Evolutionary conservation across 768 basidiomycete species (phyloP).

Genomic region (Tulasnella sp.): DNA sequence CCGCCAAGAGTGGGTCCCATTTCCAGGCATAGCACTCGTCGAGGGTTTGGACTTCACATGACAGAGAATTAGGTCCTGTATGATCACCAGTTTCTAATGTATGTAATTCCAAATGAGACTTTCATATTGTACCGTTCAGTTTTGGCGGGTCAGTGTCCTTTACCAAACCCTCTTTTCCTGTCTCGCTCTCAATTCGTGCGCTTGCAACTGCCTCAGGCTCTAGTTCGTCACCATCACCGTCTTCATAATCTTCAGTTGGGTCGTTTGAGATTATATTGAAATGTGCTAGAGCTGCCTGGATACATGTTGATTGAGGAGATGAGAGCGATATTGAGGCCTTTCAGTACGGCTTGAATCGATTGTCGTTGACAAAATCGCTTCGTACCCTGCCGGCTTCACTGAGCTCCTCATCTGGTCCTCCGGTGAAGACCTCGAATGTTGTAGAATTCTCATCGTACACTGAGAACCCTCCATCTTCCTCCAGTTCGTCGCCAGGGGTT

Average conservation of each 20-base stretch:
- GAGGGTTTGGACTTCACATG: too few relatives aligned
- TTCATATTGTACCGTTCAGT: too few relatives aligned
- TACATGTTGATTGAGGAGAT: background rate
- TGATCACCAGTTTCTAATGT: too few relatives aligned
- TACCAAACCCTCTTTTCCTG: too few relatives aligned
- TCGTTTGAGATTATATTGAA: constrained; percentile 26
- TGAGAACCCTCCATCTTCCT: constrained; percentile 47
- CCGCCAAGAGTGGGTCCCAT: too few relatives aligned
- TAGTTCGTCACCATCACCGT: background rate
- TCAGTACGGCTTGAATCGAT: constrained; percentile 82
- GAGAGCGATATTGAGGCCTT: constrained; percentile 18
- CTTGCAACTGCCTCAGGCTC: too few relatives aligned
- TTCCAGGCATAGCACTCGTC: too few relatives aligned
- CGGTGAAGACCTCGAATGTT: constrained; percentile 43
- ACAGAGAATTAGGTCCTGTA: too few relatives aligned
- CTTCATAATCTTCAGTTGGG: background rate
- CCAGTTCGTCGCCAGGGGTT: constrained; percentile 35
- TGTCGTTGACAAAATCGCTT: constrained; percentile 71
- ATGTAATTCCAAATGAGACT: too few relatives aligned
- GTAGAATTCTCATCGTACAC: constrained; percentile 32
- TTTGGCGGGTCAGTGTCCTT: too few relatives aligned
- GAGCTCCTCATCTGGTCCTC: constrained; percentile 58
- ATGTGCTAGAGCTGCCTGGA: constrained; percentile 69
- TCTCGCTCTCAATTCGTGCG: too few relatives aligned
- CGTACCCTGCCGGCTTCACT: constrained; percentile 89